Evolutionary conservation across 352 stramenopile genomes (phyloP).

Genomic region (Phytophthora citricola): DNA sequence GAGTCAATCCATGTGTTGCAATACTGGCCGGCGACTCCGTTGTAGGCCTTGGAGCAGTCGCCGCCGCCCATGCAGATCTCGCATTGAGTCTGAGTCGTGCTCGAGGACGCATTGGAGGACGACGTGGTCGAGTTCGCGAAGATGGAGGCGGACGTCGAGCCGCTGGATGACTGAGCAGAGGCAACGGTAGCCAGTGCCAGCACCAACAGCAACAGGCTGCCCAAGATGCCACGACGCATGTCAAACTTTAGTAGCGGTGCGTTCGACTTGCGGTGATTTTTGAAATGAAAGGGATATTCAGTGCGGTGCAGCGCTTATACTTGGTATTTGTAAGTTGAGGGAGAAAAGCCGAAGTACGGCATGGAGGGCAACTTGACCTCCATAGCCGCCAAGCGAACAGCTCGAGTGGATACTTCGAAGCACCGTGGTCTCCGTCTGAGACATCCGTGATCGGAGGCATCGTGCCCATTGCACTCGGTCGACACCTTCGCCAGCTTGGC

Average conservation of each 20-base stretch:
- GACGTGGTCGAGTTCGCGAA: slow-evolving; percentile 30
- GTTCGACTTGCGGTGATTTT: slow-evolving; percentile 1
- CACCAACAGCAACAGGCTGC: slow-evolving; percentile 10
- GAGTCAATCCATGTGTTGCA: slow-evolving; percentile 62
- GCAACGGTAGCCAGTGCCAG: slow-evolving; percentile 11
- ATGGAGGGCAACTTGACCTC: background rate
- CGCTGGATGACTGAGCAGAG: slow-evolving; percentile 24
- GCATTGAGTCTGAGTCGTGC: slow-evolving; percentile 37
- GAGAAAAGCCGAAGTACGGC: background rate
- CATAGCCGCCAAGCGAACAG: background rate
- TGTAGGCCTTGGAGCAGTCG: slow-evolving; percentile 60
- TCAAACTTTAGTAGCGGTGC: background rate
- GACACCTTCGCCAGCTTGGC: background rate
- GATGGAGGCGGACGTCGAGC: slow-evolving; percentile 25
- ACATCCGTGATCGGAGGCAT: too few relatives aligned
- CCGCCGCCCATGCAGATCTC: slow-evolving; percentile 60
- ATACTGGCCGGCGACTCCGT: slow-evolving; percentile 49
- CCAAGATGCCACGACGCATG: slow-evolving; percentile 10
- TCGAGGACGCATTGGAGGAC: slow-evolving; percentile 14
- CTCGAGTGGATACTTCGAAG: background rate
- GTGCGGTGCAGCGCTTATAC: slow-evolving; percentile 6
- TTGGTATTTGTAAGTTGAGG: background rate
- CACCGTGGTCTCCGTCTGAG: background rate
- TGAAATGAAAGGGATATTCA: slow-evolving; percentile 8
- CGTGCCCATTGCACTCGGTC: too few relatives aligned